Evolutionary conservation across 306 rosid genomes (phyloP), one percentile per base, ranked within the genome.

Genomic region (Betula pendula): DNA sequence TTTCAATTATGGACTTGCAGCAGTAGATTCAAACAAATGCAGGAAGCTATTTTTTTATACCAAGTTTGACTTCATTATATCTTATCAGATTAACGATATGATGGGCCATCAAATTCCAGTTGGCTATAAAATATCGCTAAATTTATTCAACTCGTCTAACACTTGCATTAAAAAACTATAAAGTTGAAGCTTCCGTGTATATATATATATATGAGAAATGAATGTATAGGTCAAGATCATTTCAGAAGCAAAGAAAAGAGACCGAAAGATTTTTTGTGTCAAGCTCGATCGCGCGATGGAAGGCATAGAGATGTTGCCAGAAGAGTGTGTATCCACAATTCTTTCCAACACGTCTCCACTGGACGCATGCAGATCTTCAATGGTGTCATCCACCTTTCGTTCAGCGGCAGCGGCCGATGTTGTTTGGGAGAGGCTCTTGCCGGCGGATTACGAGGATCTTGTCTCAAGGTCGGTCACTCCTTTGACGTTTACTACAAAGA

Each of bases 371-470:
- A 63, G 51, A 52, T 68, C 77, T 55, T 86, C 91, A 45, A 8
- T 82, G 40, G 76, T 91, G 35, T 89, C 94, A 0, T 17, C 88
- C 16, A 29, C 68, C 17, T 86, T 91, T 49, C 75, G 70, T 1
- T 81, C 88, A 0, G 87, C 83, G 3, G 81, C 88, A 0, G 53
- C 76, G 17, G 88, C 92, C 12, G 91, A 89, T 78, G 35, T 67
- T 1, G 83, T 91, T 16, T 91, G 97, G 97, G 84, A 70, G 50
- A 81, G 40, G 9, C 81, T 91, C 69, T 75, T 91, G 69, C 94
- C 97, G 22, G 58, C 83, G 15, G 88, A 89, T 81, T 82, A 83
- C 27, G 19, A 58, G 3, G 76, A 75, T 33, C 68, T 85, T 68
- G 22, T 89, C 44, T 85, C 88, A 2, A 80, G 82, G 0, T 78